These are phyloP conservation scores for Spergularia bocconei DNA, from an alignment of 148 eudicot genomes.

Conservation along the genomic window DNA sequence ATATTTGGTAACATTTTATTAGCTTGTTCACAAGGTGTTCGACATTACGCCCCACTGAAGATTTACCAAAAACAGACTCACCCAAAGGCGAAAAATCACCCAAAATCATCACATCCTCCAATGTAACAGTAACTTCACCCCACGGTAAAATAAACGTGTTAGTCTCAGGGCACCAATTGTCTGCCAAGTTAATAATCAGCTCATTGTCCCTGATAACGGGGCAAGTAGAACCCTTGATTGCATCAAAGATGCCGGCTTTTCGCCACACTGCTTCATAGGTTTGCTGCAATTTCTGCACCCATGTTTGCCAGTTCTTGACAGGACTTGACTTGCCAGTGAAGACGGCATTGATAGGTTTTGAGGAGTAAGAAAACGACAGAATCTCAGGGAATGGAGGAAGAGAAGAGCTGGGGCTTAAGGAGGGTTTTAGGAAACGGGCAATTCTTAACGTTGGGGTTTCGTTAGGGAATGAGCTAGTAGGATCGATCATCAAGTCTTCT, in stretches of 20 bases:
- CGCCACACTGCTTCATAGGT: slow-evolving; percentile 26
- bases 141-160: slow-evolving; percentile 31
- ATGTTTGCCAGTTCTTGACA: slow-evolving; percentile 1
- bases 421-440: slow-evolving; percentile 18
- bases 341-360: slow-evolving; percentile 1
- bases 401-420: neutral
- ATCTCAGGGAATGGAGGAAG: slow-evolving; percentile 12
- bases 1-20: neutral
- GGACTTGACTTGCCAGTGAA: slow-evolving; percentile 2
- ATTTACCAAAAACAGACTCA: neutral
- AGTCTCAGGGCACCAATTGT: slow-evolving; percentile 40
- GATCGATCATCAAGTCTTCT: slow-evolving; percentile 2
- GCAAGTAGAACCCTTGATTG: slow-evolving; percentile 28
- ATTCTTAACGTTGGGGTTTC: neutral
- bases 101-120: slow-evolving; percentile 42
- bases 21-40: neutral
- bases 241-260: slow-evolving; percentile 31
- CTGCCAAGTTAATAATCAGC: slow-evolving; percentile 22
- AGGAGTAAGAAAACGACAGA: neutral
- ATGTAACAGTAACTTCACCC: slow-evolving; percentile 38
- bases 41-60: neutral
- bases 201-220: slow-evolving; percentile 20
- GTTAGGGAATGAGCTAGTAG: neutral
- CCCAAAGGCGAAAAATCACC: slow-evolving; percentile 32
- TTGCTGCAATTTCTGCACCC: slow-evolving; percentile 19